These are phyloP conservation scores for Metarhizium brunneum DNA, from an alignment of 2,329 filamentous ascomycete species.

Conservation along the genomic window DNA sequence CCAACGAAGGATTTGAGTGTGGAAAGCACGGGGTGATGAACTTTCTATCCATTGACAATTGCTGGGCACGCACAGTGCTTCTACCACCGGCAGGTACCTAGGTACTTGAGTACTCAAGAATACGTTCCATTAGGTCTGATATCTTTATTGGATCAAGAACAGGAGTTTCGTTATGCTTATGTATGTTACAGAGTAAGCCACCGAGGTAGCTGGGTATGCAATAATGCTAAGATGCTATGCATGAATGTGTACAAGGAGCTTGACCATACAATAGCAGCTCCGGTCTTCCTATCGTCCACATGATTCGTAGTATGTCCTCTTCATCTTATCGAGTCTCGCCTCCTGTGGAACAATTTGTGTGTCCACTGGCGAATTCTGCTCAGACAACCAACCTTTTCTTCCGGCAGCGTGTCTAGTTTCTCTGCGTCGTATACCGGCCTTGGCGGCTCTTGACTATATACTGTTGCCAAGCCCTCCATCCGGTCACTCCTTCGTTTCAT, in stretches of 20 bases:
- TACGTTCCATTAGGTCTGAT: no score
- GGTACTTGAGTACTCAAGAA: no score
- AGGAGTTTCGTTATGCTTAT: background rate
- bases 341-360: constrained; percentile 7
- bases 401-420: background rate
- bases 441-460: background rate
- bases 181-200: background rate
- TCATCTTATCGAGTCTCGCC: background rate
- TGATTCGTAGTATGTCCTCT: background rate
- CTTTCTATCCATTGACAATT: no score
- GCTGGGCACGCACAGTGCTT: no score
- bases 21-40: no score
- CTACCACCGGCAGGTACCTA: no score
- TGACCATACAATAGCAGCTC: background rate
- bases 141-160: no score
- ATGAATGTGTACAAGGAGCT: background rate
- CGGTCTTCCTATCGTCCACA: background rate
- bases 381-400: constrained; percentile 3
- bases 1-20: background rate
- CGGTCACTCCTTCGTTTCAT: constrained; percentile 14
- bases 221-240: background rate
- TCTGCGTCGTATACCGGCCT: background rate
- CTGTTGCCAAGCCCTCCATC: constrained; percentile 4
- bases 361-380: constrained; percentile 10
- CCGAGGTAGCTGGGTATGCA: background rate